A percentile compares a stretch with the other conserved stretches of the same genome.
These are phyloP conservation scores for Raffaelea arxii DNA, from an alignment of 2,329 filamentous ascomycete species.

Conservation along the genomic window DNA sequence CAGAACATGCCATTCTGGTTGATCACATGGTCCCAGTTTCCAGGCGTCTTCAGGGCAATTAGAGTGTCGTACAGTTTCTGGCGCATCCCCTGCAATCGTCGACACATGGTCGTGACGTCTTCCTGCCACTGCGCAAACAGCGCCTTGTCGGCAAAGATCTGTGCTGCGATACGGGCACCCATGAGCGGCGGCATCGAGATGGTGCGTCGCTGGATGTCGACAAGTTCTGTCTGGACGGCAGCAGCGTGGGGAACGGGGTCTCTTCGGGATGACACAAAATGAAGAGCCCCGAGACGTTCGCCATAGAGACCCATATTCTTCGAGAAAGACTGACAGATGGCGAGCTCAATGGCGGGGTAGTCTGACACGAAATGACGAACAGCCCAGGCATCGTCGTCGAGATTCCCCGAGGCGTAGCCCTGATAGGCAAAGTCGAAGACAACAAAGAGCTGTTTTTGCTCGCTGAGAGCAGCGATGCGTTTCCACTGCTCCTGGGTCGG, in stretches of 20 bases:
- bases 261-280: not conserved
- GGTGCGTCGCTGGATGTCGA: not conserved
- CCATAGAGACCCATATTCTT: not conserved
- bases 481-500: constrained; percentile 1
- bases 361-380: not conserved
- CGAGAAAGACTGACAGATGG: not conserved
- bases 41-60: not conserved
- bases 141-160: not conserved
- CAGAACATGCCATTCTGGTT: not conserved
- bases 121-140: not conserved
- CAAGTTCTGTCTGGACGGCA: not conserved
- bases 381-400: not conserved
- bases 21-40: not conserved
- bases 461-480: not conserved
- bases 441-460: not conserved
- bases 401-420: not conserved
- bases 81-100: not conserved
- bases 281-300: not conserved
- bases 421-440: constrained; percentile 1
- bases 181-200: not conserved
- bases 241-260: not conserved
- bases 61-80: not conserved
- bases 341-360: not conserved
- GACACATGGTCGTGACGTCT: not conserved
- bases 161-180: not conserved